Base-by-base conservation (phyloP, 2,329 filamentous ascomycete genomes). In the Neonectria faginata region DNA sequence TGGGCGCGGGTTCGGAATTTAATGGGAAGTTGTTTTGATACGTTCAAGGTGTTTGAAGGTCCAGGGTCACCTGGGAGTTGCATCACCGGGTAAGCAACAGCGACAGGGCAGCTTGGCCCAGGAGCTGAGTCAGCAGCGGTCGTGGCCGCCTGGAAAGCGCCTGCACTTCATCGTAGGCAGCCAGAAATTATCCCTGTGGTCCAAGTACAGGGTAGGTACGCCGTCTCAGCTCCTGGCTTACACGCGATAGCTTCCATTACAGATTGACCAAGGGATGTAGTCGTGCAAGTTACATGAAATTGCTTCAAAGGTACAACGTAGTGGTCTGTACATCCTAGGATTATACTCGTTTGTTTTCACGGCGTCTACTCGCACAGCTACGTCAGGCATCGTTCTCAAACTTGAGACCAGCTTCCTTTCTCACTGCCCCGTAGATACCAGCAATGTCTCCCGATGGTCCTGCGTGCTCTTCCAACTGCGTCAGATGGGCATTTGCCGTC, bases 371-470 rank as follows among this genome's bases (percentile, higher is more conserved):
- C 25, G 25, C 25, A 25, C 25, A 25, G 25, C 25, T 16, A 11
- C 5, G 29, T 56, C 57, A 72, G 7, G 57, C 62, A 52, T 66
- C 59, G n/a, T 91, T 93, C 74, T 92, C 91, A 79, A 89, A 97
- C 59, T 88, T 85, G 71, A 97, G 78, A 0, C 93, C 93, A 29
- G 86, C 87, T 75, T 93, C 90, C 79, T 90, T 82, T 72, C 94
- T 87, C 59, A 92, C 89, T 2, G 90, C 91, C 0, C 94, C 94
- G 80, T 97, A 97, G 41, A 97, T 91, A 11, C 87, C 90, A 2
- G 92, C 90, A 76, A 97, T 88, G 78, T 97, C 94, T 0, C 93
- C 93, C 69, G 84, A 88, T 48, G 86, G 84, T 0, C 92, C 93
- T 52, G 73, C 74, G 55, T 93, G 84, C 62, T 90, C 87, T 77